phyloP scores from a whole-genome alignment of 2,329 filamentous ascomycete genomes.

The Pseudogymnoascus sp. region DNA sequence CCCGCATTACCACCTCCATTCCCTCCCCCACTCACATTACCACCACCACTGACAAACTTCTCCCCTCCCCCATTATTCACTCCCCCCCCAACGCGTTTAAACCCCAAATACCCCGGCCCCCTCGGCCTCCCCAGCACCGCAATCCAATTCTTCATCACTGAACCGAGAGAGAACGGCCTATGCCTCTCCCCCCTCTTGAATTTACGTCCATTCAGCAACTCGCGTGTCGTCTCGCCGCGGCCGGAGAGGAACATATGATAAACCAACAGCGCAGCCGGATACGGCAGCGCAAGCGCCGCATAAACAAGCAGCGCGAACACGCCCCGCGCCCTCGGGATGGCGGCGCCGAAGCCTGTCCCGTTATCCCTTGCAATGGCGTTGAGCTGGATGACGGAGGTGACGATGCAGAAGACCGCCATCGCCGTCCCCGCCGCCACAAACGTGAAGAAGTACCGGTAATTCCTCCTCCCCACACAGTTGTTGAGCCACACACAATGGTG shows the following conservation, averaged over 20 bases:
- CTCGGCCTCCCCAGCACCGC: slow-evolving; percentile 75
- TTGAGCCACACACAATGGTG: slow-evolving; percentile 99
- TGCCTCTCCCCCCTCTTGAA: slow-evolving; percentile 89
- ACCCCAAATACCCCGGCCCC: slow-evolving; percentile 80
- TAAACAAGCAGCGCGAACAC: slow-evolving; percentile 87
- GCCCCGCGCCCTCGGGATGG: slow-evolving; percentile 36
- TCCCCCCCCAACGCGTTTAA: no score
- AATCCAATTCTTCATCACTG: slow-evolving; percentile 67
- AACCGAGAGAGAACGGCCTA: slow-evolving; percentile 77
- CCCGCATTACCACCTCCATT: slow-evolving; percentile 40
- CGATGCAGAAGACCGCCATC: slow-evolving; percentile 38
- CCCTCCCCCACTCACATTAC: slow-evolving; percentile 78
- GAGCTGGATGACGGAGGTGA: background rate
- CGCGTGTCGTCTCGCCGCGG: slow-evolving; percentile 86
- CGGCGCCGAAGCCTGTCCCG: slow-evolving; percentile 36
- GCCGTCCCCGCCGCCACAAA: slow-evolving; percentile 78
- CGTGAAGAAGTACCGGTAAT: slow-evolving; percentile 95
- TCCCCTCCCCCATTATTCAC: slow-evolving; percentile 68
- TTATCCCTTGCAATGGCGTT: background rate
- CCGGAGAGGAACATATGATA: slow-evolving; percentile 91
- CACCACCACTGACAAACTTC: no score
- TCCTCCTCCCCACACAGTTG: slow-evolving; percentile 92
- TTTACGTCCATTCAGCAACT: slow-evolving; percentile 94
- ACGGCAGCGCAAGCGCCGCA: slow-evolving; percentile 62
- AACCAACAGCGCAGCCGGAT: slow-evolving; percentile 72